A percentile compares a stretch with the other conserved stretches of the same genome.
These are phyloP conservation scores for Trichocomaceae sp. DNA, from an alignment of 2,329 filamentous ascomycete genomes.

Conservation along the genomic window DNA sequence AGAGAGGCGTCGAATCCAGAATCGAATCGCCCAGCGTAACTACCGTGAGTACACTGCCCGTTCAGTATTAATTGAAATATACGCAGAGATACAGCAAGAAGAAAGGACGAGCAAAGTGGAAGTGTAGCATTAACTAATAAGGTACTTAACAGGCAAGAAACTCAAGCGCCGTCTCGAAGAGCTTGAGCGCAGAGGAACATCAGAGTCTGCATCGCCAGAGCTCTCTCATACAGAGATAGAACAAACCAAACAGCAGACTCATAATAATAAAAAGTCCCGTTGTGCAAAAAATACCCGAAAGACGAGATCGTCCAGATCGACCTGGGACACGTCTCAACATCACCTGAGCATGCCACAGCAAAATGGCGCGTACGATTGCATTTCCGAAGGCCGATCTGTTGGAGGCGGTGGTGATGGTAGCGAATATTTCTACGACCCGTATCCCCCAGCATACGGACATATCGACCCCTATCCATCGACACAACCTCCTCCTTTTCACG, in stretches of 20 bases:
- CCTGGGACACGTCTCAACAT: slow-evolving; percentile 19
- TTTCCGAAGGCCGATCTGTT: slow-evolving; percentile 1
- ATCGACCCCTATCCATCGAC: slow-evolving; percentile 22
- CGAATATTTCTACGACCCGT: slow-evolving; percentile 44
- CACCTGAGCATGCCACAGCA: background rate
- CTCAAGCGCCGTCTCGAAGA: slow-evolving; percentile 62
- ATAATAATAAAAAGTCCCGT: slow-evolving; percentile 20
- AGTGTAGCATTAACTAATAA: background rate
- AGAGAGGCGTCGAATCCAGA: slow-evolving; percentile 89
- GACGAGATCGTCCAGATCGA: slow-evolving; percentile 41
- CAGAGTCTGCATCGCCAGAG: slow-evolving; percentile 56
- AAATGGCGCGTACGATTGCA: background rate
- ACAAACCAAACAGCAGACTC: slow-evolving; percentile 19
- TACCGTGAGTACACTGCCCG: slow-evolving; percentile 61
- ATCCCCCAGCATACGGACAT: slow-evolving; percentile 36
- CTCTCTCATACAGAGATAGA: slow-evolving; percentile 51
- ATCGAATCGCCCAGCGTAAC: slow-evolving; percentile 94
- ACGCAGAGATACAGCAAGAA: background rate
- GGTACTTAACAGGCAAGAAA: slow-evolving; percentile 55
- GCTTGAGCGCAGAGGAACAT: slow-evolving; percentile 55
- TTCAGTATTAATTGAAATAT: background rate
- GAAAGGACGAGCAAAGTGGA: background rate
- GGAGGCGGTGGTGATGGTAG: background rate
- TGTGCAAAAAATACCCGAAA: slow-evolving; percentile 23
- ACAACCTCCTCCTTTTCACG: slow-evolving; percentile 15